Percentiles rank a stretch among this genome's conserved stretches.
These are phyloP conservation scores for Euphorbia pulcherrima DNA, from an alignment of 345 rosid species.

Conservation along the genomic window DNA sequence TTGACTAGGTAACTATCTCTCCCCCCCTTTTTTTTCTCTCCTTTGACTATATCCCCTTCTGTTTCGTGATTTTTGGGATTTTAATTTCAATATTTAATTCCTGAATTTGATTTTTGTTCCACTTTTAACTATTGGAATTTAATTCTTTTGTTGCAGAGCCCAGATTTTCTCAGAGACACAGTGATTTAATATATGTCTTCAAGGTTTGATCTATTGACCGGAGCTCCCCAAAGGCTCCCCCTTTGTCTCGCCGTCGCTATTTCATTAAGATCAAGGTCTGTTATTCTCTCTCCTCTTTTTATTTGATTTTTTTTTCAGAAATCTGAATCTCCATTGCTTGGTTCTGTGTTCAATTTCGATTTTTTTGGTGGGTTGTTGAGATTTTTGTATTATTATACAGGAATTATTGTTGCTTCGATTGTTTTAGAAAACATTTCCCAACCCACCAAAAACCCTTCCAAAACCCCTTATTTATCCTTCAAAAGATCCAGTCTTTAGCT, in stretches of 20 bases:
- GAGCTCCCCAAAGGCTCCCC: conserved; percentile 23
- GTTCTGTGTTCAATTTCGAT: too few species aligned
- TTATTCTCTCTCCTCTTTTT: background rate
- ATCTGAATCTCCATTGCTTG: too few species aligned
- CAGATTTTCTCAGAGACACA: background rate
- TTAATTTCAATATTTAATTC: background rate
- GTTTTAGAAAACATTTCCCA: background rate
- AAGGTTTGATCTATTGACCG: conserved; percentile 12
- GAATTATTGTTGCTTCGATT: conserved; percentile 21
- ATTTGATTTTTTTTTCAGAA: too few species aligned
- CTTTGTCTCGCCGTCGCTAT: conserved; percentile 3
- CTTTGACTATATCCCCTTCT: background rate
- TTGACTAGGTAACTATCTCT: background rate
- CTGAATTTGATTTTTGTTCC: background rate
- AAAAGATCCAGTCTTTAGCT: background rate
- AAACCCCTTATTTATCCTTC: too few species aligned
- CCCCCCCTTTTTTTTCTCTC: background rate
- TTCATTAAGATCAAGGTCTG: conserved; percentile 24
- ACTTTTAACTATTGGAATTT: background rate
- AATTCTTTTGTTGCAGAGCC: background rate
- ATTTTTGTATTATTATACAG: conserved; percentile 17
- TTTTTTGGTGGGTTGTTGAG: too few species aligned
- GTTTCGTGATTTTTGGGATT: conserved; percentile 1
- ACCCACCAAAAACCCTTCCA: too few species aligned
- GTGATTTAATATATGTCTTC: conserved; percentile 15